Base-by-base conservation (phyloP, 1,139 yeast species). In the Chernovozyma sophiae-reginae region DNA sequence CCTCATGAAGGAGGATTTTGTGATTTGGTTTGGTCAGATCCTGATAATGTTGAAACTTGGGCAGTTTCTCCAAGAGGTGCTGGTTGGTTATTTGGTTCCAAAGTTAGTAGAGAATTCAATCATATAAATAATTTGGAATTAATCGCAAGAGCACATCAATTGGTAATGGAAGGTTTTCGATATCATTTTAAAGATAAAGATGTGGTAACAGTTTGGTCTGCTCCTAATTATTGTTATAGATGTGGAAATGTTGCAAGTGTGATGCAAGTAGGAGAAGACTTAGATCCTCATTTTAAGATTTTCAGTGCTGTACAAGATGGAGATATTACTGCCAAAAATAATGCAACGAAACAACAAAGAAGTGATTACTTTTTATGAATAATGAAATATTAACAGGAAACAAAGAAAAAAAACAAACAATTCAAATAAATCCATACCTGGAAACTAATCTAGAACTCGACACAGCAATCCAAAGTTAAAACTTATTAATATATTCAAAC, bases 1-100 rank as follows among this genome's bases (percentile, higher is more conserved):
- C 98, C 98, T 2, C 98, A 92, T 59, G 98, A 92, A 62, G 98
- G 98, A 45, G 97, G 97, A 3, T 92, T 92, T 61, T 92, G 97
- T 56, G 98, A 92, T 59, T 73, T 92, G 50, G 89, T 92, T 26
- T 92, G 98, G 98, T 82, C 95, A 20, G 98, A 92, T 56, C 98
- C 98, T 3, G 98, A 92, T 56, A 95, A 90, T 50, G 96, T 90
- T 31, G 96, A 89, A 46, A 86, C 95, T 16, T 92, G 98, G 98
- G 96, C 96, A 13, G 95, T 92, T n/a, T 83, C 95, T 32, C 97
- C 97, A 17, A 76, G 98, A 56, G 98, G 98, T 43, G 98, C 98
- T 0, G 98, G 98, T 14, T 92, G 97, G 96, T 68, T 90, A 37
- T 92, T 92, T 61, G 98, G 98, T 19, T 78, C 86, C 15, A 83